Base-by-base conservation (phyloP, 192 early-diverging fungal genomes). In the Lunasporangiospora selenospora region DNA sequence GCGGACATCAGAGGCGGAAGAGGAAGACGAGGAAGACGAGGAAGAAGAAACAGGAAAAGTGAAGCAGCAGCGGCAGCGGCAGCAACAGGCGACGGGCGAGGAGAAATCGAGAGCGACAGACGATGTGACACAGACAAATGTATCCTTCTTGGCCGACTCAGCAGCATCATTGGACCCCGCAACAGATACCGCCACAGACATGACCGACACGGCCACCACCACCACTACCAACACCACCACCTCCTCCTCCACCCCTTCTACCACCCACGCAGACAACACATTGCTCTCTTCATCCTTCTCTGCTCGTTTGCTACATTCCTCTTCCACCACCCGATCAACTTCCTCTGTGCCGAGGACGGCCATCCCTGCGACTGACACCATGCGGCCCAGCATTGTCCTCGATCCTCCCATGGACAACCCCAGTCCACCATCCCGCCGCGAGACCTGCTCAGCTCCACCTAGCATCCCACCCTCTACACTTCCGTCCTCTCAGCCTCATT, bases 221-320 rank as follows among this genome's bases (percentile, higher is more conserved):
- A n/a, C n/a, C n/a, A n/a, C n/a, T n/a, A n/a, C n/a, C n/a, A n/a
- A n/a, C n/a, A n/a, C n/a, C n/a, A n/a, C n/a, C n/a, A n/a, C n/a
- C n/a, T n/a, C n/a, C n/a, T n/a, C n/a, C n/a, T n/a, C n/a, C n/a
- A n/a, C n/a, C n/a, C n/a, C n/a, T n/a, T n/a, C n/a, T n/a, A n/a
- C n/a, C n/a, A n/a, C n/a, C n/a, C n/a, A n/a, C n/a, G n/a, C n/a
- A n/a, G n/a, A n/a, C n/a, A n/a, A n/a, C n/a, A 46, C 29, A 6
- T 27, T 31, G 10, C 42, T 62, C n/a, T 60, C 64, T 0, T 11
- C 75, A 10, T 66, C 53, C 5, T 66, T 62, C n/a, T 60, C 71
- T 15, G 33, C 53, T 13, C 66, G 55, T 23, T 62, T 53, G 13
- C 62, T 59, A 15, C 31, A 44, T 11, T 67, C 75, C 13, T 67